Conservation (phyloP, 352 stramenopile species). For the Plasmopara halstedii region DNA sequence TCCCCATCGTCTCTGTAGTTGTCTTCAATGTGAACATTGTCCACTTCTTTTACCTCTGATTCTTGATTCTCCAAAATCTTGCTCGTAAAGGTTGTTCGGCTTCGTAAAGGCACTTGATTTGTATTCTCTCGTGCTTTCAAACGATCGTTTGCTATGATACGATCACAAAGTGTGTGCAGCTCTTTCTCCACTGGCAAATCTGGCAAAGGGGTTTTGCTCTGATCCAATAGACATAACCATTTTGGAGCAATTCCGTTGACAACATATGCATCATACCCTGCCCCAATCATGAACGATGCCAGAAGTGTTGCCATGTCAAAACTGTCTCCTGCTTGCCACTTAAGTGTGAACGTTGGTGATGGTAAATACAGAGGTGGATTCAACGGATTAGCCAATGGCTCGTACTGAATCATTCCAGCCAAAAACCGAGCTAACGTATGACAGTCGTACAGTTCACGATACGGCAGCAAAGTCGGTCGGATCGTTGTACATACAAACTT, state of each 20-base stretch:
- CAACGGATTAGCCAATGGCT: slow-evolving; percentile 85
- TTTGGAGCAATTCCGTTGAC: slow-evolving; percentile 81
- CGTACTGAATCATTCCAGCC: slow-evolving; percentile 89
- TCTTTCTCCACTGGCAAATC: slow-evolving; percentile 46
- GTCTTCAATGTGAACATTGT: slow-evolving; percentile 33
- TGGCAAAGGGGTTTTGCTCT: slow-evolving; percentile 70
- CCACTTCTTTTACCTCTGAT: slow-evolving; percentile 32
- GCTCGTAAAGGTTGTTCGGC: slow-evolving; percentile 55
- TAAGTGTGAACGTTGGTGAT: slow-evolving; percentile 81
- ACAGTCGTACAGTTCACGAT: slow-evolving; percentile 89
- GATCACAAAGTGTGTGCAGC: slow-evolving; percentile 33
- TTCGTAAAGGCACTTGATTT: slow-evolving; percentile 32
- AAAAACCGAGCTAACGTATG: slow-evolving; percentile 82
- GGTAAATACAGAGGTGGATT: slow-evolving; percentile 67
- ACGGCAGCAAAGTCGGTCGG: slow-evolving; percentile 88
- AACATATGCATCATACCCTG: slow-evolving; percentile 93
- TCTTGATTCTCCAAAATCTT: slow-evolving; percentile 60
- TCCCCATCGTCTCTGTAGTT: slow-evolving; percentile 50
- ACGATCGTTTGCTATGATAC: slow-evolving; percentile 12
- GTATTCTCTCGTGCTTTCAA: slow-evolving; percentile 1
- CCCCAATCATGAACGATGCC: slow-evolving; percentile 87
- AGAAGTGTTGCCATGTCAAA: slow-evolving; percentile 91
- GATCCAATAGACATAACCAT: slow-evolving; percentile 89
- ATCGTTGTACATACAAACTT: slow-evolving; percentile 95
- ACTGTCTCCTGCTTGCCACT: slow-evolving; percentile 84